Percentiles rank a stretch among this genome's conserved stretches.
These are phyloP conservation scores for Balamuthia mandrillaris DNA, from an alignment of 208 protist species.

Conservation along the genomic window DNA sequence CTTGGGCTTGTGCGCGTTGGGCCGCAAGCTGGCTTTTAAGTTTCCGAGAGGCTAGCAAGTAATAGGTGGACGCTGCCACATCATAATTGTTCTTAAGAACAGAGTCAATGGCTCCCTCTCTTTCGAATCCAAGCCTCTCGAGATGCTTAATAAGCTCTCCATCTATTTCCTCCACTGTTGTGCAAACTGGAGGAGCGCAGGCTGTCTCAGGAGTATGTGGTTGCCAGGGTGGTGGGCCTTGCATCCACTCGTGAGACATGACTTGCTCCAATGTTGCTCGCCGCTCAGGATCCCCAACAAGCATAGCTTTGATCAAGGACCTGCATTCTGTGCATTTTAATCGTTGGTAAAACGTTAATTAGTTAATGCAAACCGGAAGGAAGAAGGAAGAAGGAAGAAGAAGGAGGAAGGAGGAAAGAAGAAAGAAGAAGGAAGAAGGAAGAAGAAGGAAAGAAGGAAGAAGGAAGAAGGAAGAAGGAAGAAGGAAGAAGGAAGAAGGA, in stretches of 20 bases:
- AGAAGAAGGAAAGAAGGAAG: neutral
- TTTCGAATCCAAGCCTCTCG: neutral
- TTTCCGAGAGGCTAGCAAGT: neutral
- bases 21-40: neutral
- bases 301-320: conserved; percentile 62
- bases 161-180: neutral
- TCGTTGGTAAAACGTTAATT: no score
- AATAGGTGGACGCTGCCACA: conserved; percentile 14
- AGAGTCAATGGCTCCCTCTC: neutral
- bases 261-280: conserved; percentile 81
- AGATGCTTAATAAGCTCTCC: neutral
- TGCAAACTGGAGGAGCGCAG: neutral
- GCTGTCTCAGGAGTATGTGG: neutral
- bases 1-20: no score
- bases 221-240: conserved; percentile 44
- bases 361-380: no score
- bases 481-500: no score
- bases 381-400: no score
- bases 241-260: conserved; percentile 82
- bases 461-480: conserved; percentile 70
- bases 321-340: conserved; percentile 14
- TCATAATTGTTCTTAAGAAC: conserved; percentile 23
- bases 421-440: neutral
- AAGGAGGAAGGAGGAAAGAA: no score
- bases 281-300: conserved; percentile 76